A percentile compares a stretch with the other conserved stretches of the same genome.
These are phyloP conservation scores for Colletotrichum graminicola DNA, from an alignment of 2,329 filamentous ascomycete genomes.

Conservation along the genomic window DNA sequence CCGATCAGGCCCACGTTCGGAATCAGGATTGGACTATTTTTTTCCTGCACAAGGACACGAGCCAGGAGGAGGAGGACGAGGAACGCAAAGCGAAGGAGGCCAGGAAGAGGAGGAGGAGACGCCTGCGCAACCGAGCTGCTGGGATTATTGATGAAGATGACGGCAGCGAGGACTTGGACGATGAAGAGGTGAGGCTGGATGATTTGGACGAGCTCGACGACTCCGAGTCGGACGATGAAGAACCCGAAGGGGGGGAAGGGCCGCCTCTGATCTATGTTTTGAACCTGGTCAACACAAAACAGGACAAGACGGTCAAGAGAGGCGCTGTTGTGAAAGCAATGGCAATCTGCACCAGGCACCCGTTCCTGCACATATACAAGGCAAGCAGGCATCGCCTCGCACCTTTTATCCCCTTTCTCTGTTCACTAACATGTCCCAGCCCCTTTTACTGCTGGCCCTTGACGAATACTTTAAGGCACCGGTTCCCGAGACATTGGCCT, in stretches of 20 bases:
- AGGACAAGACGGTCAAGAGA: constrained; percentile 92
- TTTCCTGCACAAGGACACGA: constrained; percentile 96
- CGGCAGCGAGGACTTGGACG: constrained; percentile 63
- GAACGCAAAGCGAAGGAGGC: constrained; percentile 71
- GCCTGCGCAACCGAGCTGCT: constrained; percentile 63
- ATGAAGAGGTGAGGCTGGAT: constrained; percentile 56
- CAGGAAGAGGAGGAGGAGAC: constrained; percentile 63
- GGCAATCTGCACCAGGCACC: constrained; percentile 98
- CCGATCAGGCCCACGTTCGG: constrained; percentile 93
- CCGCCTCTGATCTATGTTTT: constrained; percentile 96
- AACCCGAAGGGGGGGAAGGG: constrained; percentile 80
- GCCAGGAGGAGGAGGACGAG: constrained; percentile 82
- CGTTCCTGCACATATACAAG: constrained; percentile 99
- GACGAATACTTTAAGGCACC: constrained; percentile 98
- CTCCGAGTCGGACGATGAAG: constrained; percentile 68
- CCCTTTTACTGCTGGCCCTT: constrained; percentile 87
- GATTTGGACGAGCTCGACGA: constrained; percentile 61
- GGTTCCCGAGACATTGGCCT: constrained; percentile 85
- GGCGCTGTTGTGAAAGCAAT: constrained; percentile 97
- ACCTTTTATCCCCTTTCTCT: background rate
- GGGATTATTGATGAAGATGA: constrained; percentile 63
- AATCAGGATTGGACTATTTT: constrained; percentile 99
- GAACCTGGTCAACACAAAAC: constrained; percentile 97
- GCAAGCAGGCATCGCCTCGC: constrained; percentile 55
- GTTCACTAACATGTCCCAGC: constrained; percentile 62